Conservation (phyloP, 2,329 filamentous ascomycete species). For the Colletotrichum australisinense region DNA sequence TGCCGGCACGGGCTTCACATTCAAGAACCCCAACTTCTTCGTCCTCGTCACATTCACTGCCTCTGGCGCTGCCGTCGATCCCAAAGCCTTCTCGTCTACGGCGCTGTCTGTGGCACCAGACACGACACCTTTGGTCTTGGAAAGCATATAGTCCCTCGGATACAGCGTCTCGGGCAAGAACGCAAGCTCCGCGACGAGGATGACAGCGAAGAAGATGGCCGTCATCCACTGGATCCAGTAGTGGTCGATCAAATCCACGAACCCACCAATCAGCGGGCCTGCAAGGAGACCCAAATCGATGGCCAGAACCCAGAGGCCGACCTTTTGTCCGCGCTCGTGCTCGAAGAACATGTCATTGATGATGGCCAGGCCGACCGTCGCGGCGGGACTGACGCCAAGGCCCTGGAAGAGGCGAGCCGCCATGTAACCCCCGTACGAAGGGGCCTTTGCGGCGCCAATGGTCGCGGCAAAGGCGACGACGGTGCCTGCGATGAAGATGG, state of each 20-base stretch:
- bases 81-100: conserved; percentile 31
- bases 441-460: conserved; percentile 46
- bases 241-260: conserved; percentile 58
- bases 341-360: conserved; percentile 68
- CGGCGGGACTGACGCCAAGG: conserved; percentile 63
- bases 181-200: conserved; percentile 59
- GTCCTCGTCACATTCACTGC: conserved; percentile 47
- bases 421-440: conserved; percentile 62
- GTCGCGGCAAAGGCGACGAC: conserved; percentile 46
- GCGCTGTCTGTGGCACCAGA: conserved; percentile 7
- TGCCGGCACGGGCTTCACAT: conserved; percentile 58
- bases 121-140: conserved; percentile 5
- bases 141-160: conserved; percentile 61
- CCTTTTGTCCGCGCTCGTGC: conserved; percentile 64
- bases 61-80: conserved; percentile 14
- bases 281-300: conserved; percentile 62
- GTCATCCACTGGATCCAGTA: conserved; percentile 67
- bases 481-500: conserved; percentile 58
- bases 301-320: conserved; percentile 69
- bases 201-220: conserved; percentile 61
- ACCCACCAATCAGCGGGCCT: conserved; percentile 59
- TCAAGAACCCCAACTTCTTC: conserved; percentile 56
- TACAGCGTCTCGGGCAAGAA: conserved; percentile 69
- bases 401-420: conserved; percentile 69
- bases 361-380: conserved; percentile 66